Evolutionary conservation across 176 grass and related monocot genomes (phyloP).

Genomic region (Oryza punctata): DNA sequence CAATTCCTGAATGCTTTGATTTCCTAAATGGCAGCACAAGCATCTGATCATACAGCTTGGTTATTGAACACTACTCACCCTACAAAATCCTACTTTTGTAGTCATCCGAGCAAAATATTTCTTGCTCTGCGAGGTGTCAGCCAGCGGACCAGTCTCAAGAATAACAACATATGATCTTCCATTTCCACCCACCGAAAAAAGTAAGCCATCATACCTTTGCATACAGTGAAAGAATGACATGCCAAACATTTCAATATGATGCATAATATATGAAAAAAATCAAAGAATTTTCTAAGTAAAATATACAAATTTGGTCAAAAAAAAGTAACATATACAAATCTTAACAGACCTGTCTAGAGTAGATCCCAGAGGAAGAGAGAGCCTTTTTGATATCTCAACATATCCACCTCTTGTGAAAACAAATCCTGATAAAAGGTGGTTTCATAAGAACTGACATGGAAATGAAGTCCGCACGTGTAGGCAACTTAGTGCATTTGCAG

Average conservation of each 20-base stretch:
- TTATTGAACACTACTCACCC: conserved; percentile 60
- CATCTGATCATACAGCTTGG: conserved; percentile 27
- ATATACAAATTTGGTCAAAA: conserved; percentile 20
- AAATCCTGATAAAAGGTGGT: conserved; percentile 64
- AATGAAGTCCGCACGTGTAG: conserved; percentile 20
- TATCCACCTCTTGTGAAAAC: conserved; percentile 93
- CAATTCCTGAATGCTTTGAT: conserved; percentile 1
- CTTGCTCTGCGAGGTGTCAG: conserved; percentile 92
- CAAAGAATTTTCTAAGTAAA: conserved; percentile 22
- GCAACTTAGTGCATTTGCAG: not conserved
- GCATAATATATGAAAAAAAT: conserved; percentile 16
- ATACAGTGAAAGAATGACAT: conserved; percentile 27
- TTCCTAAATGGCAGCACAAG: conserved; percentile 14
- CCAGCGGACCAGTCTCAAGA: conserved; percentile 91
- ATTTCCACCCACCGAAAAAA: conserved; percentile 96
- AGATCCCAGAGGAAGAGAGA: conserved; percentile 93
- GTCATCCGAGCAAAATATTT: conserved; percentile 90
- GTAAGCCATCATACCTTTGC: conserved; percentile 84
- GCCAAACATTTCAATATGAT: conserved; percentile 21
- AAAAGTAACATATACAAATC: conserved; percentile 23
- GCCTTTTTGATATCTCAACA: conserved; percentile 85
- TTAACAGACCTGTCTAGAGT: conserved; percentile 84
- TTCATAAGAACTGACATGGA: conserved; percentile 17
- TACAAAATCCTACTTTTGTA: conserved; percentile 97
- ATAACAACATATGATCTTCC: conserved; percentile 92